Base-by-base conservation (phyloP, 2,329 filamentous ascomycete genomes). In the Biscogniauxia marginata region DNA sequence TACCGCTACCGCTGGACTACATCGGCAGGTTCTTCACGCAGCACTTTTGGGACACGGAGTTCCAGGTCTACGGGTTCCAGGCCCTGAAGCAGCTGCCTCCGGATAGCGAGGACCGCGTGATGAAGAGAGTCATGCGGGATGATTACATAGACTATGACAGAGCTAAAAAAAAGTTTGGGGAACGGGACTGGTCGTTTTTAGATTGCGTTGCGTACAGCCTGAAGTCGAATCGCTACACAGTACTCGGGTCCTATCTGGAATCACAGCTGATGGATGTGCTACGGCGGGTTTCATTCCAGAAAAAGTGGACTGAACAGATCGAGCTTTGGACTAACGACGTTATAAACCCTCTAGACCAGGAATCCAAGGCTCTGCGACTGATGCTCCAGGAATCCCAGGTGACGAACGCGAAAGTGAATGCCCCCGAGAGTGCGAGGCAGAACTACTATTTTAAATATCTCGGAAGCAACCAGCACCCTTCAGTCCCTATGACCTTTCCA, bases 1-100 rank as follows among this genome's bases (percentile, higher is more conserved):
- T 22, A 2, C 61, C 62, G n/a, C 0, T 69, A 0, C 53, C 62
- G 9, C 23, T 70, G 5, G 58, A 63, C 0, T 61, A 54, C 34
- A 47, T 65, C 8, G 58, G 50, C 24, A 63, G 59, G 49, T 59
- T 68, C n/a, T 71, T 71, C 54, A 58, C 23, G 2, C 50, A 68
- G 52, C 18, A 46, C 1, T 71, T 68, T 46, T 71, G 68, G 69
- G 49, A 59, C 3, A 24, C 34, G 3, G 62, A 65, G 1, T 59
- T 62, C 24, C n/a, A 6, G 4, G 24, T 11, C 1, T 67, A 57
- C 44, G 66, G 67, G 7, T 47, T 34, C 45, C 54, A 54, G 1
- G 58, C 62, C 4, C 19, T 69, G 11, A 63, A 60, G 51, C 45
- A 63, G 46, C 11, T 52, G 16, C 47, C 59, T 1, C 30, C 30